Evolutionary conservation across 2,329 filamentous ascomycete genomes (phyloP).

Genomic region (Pseudovirgaria hyperparasitica): DNA sequence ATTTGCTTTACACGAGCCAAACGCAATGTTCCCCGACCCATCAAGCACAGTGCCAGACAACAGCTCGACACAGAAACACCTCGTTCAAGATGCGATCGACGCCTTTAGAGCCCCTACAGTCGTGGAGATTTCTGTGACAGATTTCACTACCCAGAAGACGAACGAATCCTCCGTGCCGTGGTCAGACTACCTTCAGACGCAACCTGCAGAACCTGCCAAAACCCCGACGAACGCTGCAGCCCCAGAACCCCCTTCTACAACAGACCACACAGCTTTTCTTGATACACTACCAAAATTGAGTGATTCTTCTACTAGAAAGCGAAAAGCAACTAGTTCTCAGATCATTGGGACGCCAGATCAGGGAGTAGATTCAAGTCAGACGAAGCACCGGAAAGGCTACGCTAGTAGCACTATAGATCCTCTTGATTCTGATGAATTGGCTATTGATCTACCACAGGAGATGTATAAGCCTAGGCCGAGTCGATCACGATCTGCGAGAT

Average conservation of each 20-base stretch:
- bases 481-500: slow-evolving; percentile 20
- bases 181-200: slow-evolving; percentile 21
- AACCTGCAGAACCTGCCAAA: slow-evolving; percentile 4
- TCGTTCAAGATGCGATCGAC: slow-evolving; percentile 22
- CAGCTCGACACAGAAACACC: slow-evolving; percentile 26
- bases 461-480: slow-evolving; percentile 23
- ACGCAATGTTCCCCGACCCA: slow-evolving; percentile 25
- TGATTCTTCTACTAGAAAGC: not conserved
- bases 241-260: not conserved
- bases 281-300: not conserved
- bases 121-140: slow-evolving; percentile 9
- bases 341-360: slow-evolving; percentile 5
- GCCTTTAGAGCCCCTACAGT: slow-evolving; percentile 9
- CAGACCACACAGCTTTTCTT: not conserved
- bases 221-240: not conserved
- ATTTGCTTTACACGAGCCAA: slow-evolving; percentile 27
- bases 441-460: slow-evolving; percentile 16
- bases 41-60: slow-evolving; percentile 31
- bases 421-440: slow-evolving; percentile 11
- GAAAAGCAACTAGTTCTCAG: slow-evolving; percentile 1
- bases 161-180: slow-evolving; percentile 21
- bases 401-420: slow-evolving; percentile 3
- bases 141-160: slow-evolving; percentile 9
- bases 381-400: slow-evolving; percentile 3
- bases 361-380: slow-evolving; percentile 2